phyloP scores from a whole-genome alignment of 73 alveolate genomes.

The Paramecium tetraurelia region DNA sequence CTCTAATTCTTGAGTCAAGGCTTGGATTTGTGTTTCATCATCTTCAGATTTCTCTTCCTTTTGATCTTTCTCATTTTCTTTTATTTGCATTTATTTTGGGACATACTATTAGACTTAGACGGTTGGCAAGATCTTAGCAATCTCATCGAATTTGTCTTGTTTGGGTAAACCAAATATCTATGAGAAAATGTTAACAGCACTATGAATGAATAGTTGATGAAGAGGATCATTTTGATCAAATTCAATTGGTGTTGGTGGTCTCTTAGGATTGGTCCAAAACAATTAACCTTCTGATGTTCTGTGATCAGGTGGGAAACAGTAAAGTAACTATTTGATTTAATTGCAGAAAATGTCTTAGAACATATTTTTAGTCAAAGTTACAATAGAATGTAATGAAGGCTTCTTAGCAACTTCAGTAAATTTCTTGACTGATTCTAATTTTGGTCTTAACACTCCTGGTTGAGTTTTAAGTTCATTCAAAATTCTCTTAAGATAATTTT shows the following conservation, averaged over 20 bases:
- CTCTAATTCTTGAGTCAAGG: conserved; percentile 80
- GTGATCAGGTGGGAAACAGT: conserved; percentile 97
- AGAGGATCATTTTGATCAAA: conserved; percentile 78
- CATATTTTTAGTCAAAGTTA: conserved; percentile 72
- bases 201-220: conserved; percentile 76
- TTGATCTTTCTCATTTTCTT: conserved; percentile 80
- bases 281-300: conserved; percentile 78
- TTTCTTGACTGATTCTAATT: conserved; percentile 78
- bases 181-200: conserved; percentile 87
- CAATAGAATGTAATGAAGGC: conserved; percentile 68
- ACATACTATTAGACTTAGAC: conserved; percentile 77
- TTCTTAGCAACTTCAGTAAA: conserved; percentile 68
- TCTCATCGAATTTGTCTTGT: conserved; percentile 39
- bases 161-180: conserved; percentile 73
- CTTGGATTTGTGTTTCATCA: conserved; percentile 36
- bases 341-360: conserved; percentile 80
- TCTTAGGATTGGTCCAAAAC: conserved; percentile 99
- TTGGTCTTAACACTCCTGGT: conserved; percentile 76
- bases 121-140: conserved; percentile 74
- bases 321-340: conserved; percentile 83
- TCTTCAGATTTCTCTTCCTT: conserved; percentile 64
- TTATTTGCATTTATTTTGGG: conserved; percentile 81
- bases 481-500: conserved; percentile 65
- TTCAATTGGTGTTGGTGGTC: conserved; percentile 93
- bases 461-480: conserved; percentile 65